Conservation (phyloP, 208 protist genomes). For the Porcisia hertigi region DNA sequence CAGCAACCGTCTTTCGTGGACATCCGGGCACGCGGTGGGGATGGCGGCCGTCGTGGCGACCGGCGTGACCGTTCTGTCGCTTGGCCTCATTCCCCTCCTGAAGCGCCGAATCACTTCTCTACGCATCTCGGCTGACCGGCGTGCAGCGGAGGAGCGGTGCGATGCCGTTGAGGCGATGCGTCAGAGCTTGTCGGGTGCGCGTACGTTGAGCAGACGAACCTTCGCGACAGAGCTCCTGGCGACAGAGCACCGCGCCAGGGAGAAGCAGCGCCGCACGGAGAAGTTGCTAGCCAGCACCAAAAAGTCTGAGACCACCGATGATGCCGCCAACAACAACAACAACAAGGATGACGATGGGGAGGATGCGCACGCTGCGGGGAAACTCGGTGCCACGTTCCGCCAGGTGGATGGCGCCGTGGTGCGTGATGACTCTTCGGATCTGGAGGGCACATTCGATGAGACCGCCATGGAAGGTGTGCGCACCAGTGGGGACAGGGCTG, state of each 20-base stretch:
- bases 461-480: not conserved
- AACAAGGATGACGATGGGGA: not conserved
- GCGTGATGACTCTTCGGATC: slow-evolving; percentile 21
- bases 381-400: slow-evolving; percentile 10
- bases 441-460: not conserved
- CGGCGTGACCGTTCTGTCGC: slow-evolving; percentile 36
- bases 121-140: slow-evolving; percentile 18
- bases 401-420: slow-evolving; percentile 26
- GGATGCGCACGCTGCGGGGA: slow-evolving; percentile 13
- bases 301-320: not conserved
- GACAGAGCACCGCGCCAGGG: slow-evolving; percentile 6
- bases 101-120: slow-evolving; percentile 27
- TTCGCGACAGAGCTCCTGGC: slow-evolving; percentile 9
- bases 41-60: slow-evolving; percentile 51
- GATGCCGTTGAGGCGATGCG: slow-evolving; percentile 39
- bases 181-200: slow-evolving; percentile 24
- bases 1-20: slow-evolving; percentile 40
- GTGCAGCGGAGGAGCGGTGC: slow-evolving; percentile 31
- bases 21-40: slow-evolving; percentile 37
- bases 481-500: not conserved
- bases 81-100: slow-evolving; percentile 51
- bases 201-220: slow-evolving; percentile 14
- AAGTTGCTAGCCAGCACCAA: not conserved
- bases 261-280: slow-evolving; percentile 3
- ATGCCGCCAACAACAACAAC: not conserved